Base-by-base conservation (phyloP, 805 yeast species). In the Candida jianshihensis region DNA sequence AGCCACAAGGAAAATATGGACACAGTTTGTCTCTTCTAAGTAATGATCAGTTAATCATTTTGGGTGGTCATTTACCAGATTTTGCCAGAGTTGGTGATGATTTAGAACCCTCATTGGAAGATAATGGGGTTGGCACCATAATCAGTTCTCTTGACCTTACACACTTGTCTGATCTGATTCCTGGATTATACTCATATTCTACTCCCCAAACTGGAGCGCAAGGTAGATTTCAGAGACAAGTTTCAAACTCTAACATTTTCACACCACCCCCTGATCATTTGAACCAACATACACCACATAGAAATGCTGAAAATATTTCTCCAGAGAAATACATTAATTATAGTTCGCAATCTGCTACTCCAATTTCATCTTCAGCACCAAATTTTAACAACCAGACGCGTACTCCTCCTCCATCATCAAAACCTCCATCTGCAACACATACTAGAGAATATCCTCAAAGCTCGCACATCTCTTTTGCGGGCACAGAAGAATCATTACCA, bases 41-140 rank as follows among this genome's bases (percentile, higher is more conserved):
- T 19, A 75, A 74, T 42, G 75, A 85, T 51, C 84, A 80, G 59
- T 53, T 90, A 25, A 54, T 89, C 11, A 74, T 90, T 13, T 80
- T 94, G 84, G 98, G 98, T 30, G 97, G 98, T 40, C 95, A 87
- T 58, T 73, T 78, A 46, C 72, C 75, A 44, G 90, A 84, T 53
- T 78, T 73, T 49, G 78, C 80, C 7, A 59, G 62, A 31, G 54
- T 63, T 19, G 67, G 66, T 19, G 70, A 67, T 40, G 65, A 75
- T 51, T 63, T 72, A 39, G 75, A 74, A 37, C 73, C 78, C 13
- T 68, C 73, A 33, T 73, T 65, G 37, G 63, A 60, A 9, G 74
- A 64, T 43, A 70, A 73, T 48, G 75, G 74, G 36, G 68, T 54
- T 44, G 85, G 81, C 34, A 77, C 78, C 27, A 68, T 72, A 60